phyloP scores from a whole-genome alignment of 2,329 filamentous ascomycete genomes.

The Cadophora sp. region DNA sequence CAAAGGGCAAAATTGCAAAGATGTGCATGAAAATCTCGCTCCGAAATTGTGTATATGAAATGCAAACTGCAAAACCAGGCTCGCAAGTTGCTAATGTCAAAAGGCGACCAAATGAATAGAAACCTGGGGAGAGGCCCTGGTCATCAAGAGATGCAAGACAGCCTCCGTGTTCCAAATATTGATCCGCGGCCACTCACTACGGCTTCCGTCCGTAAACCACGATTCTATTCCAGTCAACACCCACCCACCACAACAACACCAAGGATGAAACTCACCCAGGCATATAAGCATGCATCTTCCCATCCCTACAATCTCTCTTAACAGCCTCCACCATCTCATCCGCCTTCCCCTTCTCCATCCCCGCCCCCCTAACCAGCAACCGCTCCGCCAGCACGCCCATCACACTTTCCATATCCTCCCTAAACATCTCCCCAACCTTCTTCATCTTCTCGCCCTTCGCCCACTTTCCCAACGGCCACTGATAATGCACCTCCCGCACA shows the following conservation, averaged over 20 bases:
- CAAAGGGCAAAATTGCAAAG: too few species aligned
- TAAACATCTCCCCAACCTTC: constrained; percentile 22
- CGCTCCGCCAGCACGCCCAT: constrained; percentile 15
- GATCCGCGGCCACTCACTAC: not conserved
- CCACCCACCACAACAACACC: not conserved
- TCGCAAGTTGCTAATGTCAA: too few species aligned
- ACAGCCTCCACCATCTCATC: constrained; percentile 10
- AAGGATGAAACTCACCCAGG: constrained; percentile 1
- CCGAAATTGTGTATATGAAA: too few species aligned
- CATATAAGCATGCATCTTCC: constrained; percentile 20
- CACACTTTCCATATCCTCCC: constrained; percentile 21
- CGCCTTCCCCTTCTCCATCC: constrained; percentile 3
- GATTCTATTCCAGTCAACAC: not conserved
- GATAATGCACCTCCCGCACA: constrained; percentile 34
- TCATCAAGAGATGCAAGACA: too few species aligned
- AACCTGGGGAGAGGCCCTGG: too few species aligned
- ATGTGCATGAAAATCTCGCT: too few species aligned
- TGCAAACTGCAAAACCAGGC: too few species aligned
- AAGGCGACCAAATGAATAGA: too few species aligned
- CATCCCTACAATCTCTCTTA: constrained; percentile 13
- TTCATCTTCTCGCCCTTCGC: constrained; percentile 37
- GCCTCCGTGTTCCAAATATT: too few species aligned
- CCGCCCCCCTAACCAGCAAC: not conserved
- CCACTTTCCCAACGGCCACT: constrained; percentile 43
- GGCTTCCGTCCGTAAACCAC: constrained; percentile 20